Conservation (phyloP, 176 grass and related monocot species). For the Carex kokanica region DNA sequence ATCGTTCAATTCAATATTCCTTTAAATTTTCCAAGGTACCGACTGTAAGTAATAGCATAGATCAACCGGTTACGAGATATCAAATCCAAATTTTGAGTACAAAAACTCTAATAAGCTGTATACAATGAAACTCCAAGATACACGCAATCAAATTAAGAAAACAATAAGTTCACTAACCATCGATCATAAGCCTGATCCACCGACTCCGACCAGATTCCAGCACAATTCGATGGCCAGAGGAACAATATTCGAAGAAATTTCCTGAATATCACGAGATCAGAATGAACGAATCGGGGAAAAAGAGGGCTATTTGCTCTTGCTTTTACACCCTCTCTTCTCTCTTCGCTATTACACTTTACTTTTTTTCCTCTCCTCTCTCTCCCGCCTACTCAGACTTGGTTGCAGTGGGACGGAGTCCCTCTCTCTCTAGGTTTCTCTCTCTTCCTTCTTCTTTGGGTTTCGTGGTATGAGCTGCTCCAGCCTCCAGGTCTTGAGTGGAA, state of each 20-base stretch:
- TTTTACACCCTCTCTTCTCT: slow-evolving; percentile 30
- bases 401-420: slow-evolving; percentile 9
- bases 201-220: slow-evolving; percentile 17
- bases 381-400: slow-evolving; percentile 1
- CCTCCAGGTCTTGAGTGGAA: too few relatives aligned
- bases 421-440: too few relatives aligned
- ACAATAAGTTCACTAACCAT: slow-evolving; percentile 20
- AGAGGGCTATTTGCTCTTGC: slow-evolving; percentile 25
- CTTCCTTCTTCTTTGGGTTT: too few relatives aligned
- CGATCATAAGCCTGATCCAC: slow-evolving; percentile 24
- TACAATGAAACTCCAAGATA: background rate
- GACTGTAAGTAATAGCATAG: background rate
- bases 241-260: background rate
- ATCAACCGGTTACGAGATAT: background rate
- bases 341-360: background rate
- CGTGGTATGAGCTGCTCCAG: too few relatives aligned
- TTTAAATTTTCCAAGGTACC: background rate
- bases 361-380: slow-evolving; percentile 3
- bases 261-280: slow-evolving; percentile 25
- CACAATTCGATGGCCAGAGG: background rate
- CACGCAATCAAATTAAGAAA: slow-evolving; percentile 5
- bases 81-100: background rate
- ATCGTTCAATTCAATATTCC: background rate
- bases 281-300: slow-evolving; percentile 42
- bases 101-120: background rate